phyloP scores from a whole-genome alignment of 2,329 filamentous ascomycete species.

The Fusarium newnesense region DNA sequence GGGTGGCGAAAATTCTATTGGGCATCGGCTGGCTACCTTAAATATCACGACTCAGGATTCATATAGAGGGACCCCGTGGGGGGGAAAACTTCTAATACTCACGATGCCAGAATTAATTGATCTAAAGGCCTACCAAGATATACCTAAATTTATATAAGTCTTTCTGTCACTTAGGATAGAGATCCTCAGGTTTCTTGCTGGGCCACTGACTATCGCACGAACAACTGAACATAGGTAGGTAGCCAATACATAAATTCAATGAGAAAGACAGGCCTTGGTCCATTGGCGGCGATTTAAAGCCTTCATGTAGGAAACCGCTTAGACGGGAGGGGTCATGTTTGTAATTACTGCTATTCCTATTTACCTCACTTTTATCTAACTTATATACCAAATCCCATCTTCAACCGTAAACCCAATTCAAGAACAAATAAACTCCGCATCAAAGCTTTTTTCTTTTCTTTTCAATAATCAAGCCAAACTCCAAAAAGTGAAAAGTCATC shows the following conservation, averaged over 20 bases:
- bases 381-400: neutral
- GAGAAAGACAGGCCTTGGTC: neutral
- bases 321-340: neutral
- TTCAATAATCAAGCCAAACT: slow-evolving; percentile 13
- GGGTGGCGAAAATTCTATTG: slow-evolving; percentile 42
- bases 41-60: slow-evolving; percentile 10
- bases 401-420: neutral
- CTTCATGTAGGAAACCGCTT: neutral
- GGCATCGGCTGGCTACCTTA: slow-evolving; percentile 17
- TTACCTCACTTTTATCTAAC: neutral
- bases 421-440: neutral
- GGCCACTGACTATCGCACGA: neutral
- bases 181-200: neutral
- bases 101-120: neutral
- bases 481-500: neutral
- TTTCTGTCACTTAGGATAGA: neutral
- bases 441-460: slow-evolving; percentile 1
- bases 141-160: neutral
- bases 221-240: neutral
- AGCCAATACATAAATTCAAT: neutral
- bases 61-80: neutral
- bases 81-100: neutral
- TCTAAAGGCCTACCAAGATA: neutral
- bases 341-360: slow-evolving; percentile 19
- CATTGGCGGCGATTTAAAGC: neutral